These are phyloP conservation scores for Penicillium expansum DNA, from an alignment of 2,329 filamentous ascomycete species.

Conservation along the genomic window DNA sequence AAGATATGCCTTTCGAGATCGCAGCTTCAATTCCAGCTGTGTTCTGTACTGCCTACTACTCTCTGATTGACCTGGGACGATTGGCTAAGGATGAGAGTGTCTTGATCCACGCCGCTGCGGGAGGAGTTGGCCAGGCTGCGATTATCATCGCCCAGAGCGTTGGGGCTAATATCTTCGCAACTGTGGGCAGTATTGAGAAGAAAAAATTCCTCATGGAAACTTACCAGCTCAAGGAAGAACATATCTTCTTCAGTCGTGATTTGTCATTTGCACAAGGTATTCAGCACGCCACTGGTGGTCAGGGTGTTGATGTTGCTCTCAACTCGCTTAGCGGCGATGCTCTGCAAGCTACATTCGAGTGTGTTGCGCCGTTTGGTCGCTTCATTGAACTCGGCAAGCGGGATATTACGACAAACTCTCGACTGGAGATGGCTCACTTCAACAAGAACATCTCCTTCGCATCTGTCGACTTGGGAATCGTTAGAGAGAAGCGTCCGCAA, in stretches of 20 bases:
- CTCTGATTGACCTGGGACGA: constrained; percentile 25
- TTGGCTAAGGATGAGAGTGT: constrained; percentile 23
- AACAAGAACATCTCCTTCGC: constrained; percentile 44
- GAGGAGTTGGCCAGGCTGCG: constrained; percentile 26
- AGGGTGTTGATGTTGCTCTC: constrained; percentile 31
- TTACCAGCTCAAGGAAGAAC: constrained; percentile 12
- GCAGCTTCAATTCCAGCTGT: constrained; percentile 30
- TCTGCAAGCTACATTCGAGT: constrained; percentile 28
- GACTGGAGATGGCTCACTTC: constrained; percentile 50
- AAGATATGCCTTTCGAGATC: constrained; percentile 23
- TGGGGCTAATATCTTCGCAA: constrained; percentile 26
- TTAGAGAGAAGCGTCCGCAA: constrained; percentile 25
- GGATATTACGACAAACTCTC: constrained; percentile 35
- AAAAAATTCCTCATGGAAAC: constrained; percentile 22
- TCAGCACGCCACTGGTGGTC: constrained; percentile 24
- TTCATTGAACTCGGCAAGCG: constrained; percentile 38
- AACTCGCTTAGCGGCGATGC: constrained; percentile 32
- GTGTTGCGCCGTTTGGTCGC: constrained; percentile 31
- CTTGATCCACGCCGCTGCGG: constrained; percentile 27
- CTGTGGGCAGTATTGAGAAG: constrained; percentile 23
- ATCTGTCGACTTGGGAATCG: constrained; percentile 41
- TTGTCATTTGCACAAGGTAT: constrained; percentile 25
- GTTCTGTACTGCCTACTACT: constrained; percentile 29
- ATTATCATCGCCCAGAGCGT: constrained; percentile 25
- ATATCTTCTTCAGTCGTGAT: constrained; percentile 23